Evolutionary conservation across 1,139 yeast species (phyloP).

Genomic region (Suhomyces bribrorum): DNA sequence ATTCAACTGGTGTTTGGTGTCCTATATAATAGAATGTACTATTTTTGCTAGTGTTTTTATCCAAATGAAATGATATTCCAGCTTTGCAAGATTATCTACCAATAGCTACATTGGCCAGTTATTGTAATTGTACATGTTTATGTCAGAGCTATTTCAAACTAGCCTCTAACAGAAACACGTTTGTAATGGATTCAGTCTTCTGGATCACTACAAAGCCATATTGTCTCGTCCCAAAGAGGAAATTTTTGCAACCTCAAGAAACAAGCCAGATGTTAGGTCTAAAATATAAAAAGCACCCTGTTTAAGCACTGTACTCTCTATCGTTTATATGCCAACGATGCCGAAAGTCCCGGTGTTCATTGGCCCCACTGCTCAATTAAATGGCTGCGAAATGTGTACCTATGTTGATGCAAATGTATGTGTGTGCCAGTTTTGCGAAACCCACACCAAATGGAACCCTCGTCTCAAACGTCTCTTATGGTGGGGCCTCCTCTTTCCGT

Average conservation of each 20-base stretch:
- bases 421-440: slow-evolving; percentile 21
- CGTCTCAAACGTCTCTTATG: slow-evolving; percentile 11
- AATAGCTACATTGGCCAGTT: too few species aligned
- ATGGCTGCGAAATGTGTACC: not conserved
- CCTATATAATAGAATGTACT: too few species aligned
- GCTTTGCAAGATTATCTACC: too few species aligned
- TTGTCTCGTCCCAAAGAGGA: slow-evolving; percentile 6
- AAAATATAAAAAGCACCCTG: not conserved
- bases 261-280: not conserved
- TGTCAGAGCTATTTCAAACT: too few species aligned
- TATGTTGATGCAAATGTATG: slow-evolving; percentile 15
- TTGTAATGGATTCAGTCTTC: too few species aligned
- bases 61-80: too few species aligned
- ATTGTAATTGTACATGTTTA: too few species aligned
- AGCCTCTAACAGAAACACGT: too few species aligned
- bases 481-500: slow-evolving; percentile 25
- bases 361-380: not conserved
- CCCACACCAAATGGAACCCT: slow-evolving; percentile 4
- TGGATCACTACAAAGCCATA: too few species aligned
- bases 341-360: not conserved
- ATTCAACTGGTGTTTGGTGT: too few species aligned
- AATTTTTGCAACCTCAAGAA: slow-evolving; percentile 1
- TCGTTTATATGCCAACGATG: not conserved
- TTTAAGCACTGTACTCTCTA: not conserved
- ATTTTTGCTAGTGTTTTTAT: too few species aligned